A percentile compares a stretch with the other conserved stretches of the same genome.
These are phyloP conservation scores for Pilobolus umbonatus DNA, from an alignment of 192 early-diverging fungal genomes.

Conservation along the genomic window DNA sequence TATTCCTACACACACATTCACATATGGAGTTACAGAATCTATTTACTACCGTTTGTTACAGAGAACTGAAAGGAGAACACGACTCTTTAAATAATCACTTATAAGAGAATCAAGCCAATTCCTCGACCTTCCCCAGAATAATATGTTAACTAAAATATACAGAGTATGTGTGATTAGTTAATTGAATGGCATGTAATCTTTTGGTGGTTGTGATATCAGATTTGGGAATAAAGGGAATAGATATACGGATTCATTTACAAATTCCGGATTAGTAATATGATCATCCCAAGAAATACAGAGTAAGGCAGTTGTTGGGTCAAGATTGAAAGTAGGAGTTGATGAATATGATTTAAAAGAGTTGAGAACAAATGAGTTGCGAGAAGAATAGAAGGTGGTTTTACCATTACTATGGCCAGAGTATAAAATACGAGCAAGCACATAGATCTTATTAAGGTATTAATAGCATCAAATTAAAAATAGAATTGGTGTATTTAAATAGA, in stretches of 20 bases:
- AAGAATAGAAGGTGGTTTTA: neutral
- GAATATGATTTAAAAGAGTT: constrained; percentile 1
- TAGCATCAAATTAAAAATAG: neutral
- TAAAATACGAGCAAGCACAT: too few species aligned
- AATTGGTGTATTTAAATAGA: too few species aligned
- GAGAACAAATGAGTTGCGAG: neutral
- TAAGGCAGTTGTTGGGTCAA: neutral
- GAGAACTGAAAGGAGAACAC: constrained; percentile 82
- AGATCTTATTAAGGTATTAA: too few species aligned
- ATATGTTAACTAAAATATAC: constrained; percentile 80
- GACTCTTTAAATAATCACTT: constrained; percentile 77
- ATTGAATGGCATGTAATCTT: constrained; percentile 49
- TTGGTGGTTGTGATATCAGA: constrained; percentile 34
- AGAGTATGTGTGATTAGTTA: constrained; percentile 48
- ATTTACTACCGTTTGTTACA: constrained; percentile 82
- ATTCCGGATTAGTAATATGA: constrained; percentile 12
- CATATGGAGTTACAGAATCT: too few species aligned
- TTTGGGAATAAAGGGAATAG: constrained; percentile 34
- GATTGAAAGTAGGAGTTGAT: constrained; percentile 9
- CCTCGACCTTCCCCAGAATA: constrained; percentile 87
- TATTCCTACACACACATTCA: constrained; percentile 62
- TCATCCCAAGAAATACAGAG: constrained; percentile 2
- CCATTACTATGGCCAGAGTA: neutral
- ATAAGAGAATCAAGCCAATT: constrained; percentile 77
- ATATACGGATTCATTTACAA: constrained; percentile 18